Evolutionary conservation across 768 basidiomycete genomes (phyloP).

Genomic region (Lenzites betulinus): DNA sequence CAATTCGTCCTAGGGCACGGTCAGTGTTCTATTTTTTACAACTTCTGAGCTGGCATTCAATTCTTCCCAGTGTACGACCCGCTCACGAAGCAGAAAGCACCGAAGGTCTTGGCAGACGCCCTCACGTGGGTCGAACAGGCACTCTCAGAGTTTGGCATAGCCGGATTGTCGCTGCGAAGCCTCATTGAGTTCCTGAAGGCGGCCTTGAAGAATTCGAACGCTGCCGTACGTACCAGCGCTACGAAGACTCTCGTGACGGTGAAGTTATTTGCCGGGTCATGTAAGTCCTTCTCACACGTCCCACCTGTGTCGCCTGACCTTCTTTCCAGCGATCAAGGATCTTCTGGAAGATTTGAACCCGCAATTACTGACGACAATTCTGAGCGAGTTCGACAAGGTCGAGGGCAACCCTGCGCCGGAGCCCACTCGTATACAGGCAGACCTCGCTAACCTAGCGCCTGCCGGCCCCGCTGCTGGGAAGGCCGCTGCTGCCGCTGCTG

Average conservation of each 20-base stretch:
- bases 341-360: slow-evolving; percentile 94
- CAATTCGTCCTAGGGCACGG: slow-evolving; percentile 95
- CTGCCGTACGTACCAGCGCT: slow-evolving; percentile 88
- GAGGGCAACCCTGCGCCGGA: slow-evolving; percentile 76
- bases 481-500: slow-evolving; percentile 34
- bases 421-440: slow-evolving; percentile 75
- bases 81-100: slow-evolving; percentile 92
- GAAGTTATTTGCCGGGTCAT: slow-evolving; percentile 86
- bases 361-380: slow-evolving; percentile 88
- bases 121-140: slow-evolving; percentile 86
- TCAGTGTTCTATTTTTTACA: slow-evolving; percentile 37
- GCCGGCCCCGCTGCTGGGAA: slow-evolving; percentile 43
- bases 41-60: slow-evolving; percentile 2
- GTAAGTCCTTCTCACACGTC: slow-evolving; percentile 43
- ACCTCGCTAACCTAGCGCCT: slow-evolving; percentile 57
- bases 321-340: slow-evolving; percentile 75
- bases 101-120: slow-evolving; percentile 93
- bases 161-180: slow-evolving; percentile 77
- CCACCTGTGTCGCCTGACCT: slow-evolving; percentile 2
- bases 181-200: slow-evolving; percentile 91
- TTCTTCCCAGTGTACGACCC: slow-evolving; percentile 74
- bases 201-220: slow-evolving; percentile 91
- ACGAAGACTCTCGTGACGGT: slow-evolving; percentile 92
- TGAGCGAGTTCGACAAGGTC: slow-evolving; percentile 89
- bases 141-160: slow-evolving; percentile 88